Percentiles rank a stretch among this genome's conserved stretches.
Evolutionary conservation across 2,329 filamentous ascomycete species (phyloP).

Genomic region (Trichoderma atrobrunneum): DNA sequence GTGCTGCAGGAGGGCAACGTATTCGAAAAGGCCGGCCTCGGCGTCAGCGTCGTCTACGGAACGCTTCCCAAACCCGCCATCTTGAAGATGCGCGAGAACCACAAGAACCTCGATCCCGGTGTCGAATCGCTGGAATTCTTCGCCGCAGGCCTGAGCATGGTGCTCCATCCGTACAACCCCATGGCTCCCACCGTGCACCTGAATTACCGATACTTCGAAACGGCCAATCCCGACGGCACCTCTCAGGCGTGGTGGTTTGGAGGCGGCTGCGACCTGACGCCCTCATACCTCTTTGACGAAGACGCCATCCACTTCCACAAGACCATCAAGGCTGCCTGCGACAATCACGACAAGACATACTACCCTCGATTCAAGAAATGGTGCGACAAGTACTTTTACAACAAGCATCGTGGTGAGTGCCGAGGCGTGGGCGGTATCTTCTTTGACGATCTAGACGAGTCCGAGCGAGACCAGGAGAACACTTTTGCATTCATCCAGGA

Average conservation of each 20-base stretch:
- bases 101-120: constrained; percentile 79
- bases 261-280: constrained; percentile 90
- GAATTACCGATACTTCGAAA: constrained; percentile 99
- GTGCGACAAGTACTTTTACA: constrained; percentile 97
- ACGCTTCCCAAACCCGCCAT: constrained; percentile 84
- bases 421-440: constrained; percentile 95
- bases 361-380: constrained; percentile 95
- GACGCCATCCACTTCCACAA: constrained; percentile 96
- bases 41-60: constrained; percentile 92
- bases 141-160: constrained; percentile 86
- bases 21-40: constrained; percentile 96
- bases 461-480: constrained; percentile 81
- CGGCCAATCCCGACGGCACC: constrained; percentile 75
- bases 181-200: constrained; percentile 97
- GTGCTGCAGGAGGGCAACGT: constrained; percentile 95
- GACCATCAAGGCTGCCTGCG: constrained; percentile 88
- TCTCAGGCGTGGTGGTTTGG: constrained; percentile 97
- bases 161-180: constrained; percentile 89
- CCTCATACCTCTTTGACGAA: constrained; percentile 92
- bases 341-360: constrained; percentile 87
- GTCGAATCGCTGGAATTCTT: constrained; percentile 91
- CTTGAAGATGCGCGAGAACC: constrained; percentile 88
- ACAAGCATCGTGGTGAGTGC: constrained; percentile 84
- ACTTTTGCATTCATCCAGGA: constrained; percentile 87
- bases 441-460: constrained; percentile 93